Base-by-base conservation (phyloP, 495 filamentous ascomycete genomes). In the Rhizodiscina lignyota region DNA sequence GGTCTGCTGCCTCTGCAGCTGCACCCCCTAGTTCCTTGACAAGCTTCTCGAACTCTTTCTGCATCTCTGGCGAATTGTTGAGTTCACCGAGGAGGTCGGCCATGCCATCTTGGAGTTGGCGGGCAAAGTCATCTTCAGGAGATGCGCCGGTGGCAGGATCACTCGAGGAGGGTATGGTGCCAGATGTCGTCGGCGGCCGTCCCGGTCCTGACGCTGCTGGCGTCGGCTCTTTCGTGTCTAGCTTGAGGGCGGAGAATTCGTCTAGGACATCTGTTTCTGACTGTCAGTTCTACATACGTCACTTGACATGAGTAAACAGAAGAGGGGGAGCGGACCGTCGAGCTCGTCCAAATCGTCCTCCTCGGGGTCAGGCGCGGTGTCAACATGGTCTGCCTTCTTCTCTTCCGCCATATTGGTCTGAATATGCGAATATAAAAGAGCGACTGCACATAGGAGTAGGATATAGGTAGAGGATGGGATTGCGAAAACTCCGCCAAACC, bases 341-440 rank as follows among this genome's bases (percentile, higher is more conserved):
- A 96, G 60, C 51, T 94, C 87, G 50, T 93, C 85, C 15, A 92
- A 67, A 50, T 93, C 84, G 53, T 84, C 80, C 51, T 83, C 79
- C 42, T 83, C 80, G 19, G 79, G 78, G 50, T 84, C 81, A 13
- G 77, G 66, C 1, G 66, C 69, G 40, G 70, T 61, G n/a, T 64
- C 67, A 4, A 49, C 36, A 18, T 42, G 27, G 21, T 11, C 11
- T 13, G 39, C 39, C 23, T 21, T 5, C 29, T 37, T 41, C 4
- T 43, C 27, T 18, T 21, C 28, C 8, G 22, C 34, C 30, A 20
- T 8, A 6, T 13, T 35, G 11, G 16, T 12, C 8, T 6, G 30
- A 12, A 15, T 18, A 33, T 6, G 30, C 8, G 16, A 17, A 15
- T 8, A n/a, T 8, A n/a, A n/a, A 33, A 6, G 17, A 17, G 30